Evolutionary conservation across 495 filamentous ascomycete species (phyloP).

Genomic region (Xylaria bambusicola): DNA sequence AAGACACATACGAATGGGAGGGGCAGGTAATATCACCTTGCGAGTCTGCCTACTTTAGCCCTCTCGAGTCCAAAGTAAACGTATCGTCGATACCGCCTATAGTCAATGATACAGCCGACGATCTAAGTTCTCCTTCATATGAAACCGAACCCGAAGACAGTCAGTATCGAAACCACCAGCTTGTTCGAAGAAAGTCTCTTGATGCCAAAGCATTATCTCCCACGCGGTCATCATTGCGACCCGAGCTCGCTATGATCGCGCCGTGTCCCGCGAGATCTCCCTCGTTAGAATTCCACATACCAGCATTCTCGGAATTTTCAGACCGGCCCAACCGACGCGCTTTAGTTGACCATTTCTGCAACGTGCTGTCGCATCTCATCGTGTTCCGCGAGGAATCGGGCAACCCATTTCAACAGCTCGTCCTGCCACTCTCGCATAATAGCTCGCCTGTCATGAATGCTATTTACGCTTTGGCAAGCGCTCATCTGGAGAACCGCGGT

Average conservation of each 20-base stretch:
- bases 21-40: conserved; percentile 16
- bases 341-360: conserved; percentile 64
- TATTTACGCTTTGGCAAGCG: conserved; percentile 59
- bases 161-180: conserved; percentile 13
- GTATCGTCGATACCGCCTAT: conserved; percentile 18
- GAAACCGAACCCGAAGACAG: conserved; percentile 17
- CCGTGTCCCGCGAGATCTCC: conserved; percentile 50
- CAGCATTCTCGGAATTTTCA: conserved; percentile 58
- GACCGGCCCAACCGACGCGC: conserved; percentile 55
- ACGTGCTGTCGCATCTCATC: conserved; percentile 62
- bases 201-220: conserved; percentile 20
- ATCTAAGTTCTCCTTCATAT: conserved; percentile 17
- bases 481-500: conserved; percentile 60
- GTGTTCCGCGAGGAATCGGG: conserved; percentile 64
- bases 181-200: conserved; percentile 23
- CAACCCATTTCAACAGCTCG: conserved; percentile 63
- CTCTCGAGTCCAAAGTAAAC: conserved; percentile 28
- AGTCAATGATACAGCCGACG: neutral
- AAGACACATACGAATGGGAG: conserved; percentile 22
- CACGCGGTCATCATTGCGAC: conserved; percentile 33
- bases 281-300: conserved; percentile 51
- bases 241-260: conserved; percentile 50
- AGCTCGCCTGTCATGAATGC: conserved; percentile 58
- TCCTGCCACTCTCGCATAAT: conserved; percentile 57
- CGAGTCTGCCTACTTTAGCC: conserved; percentile 31